Base-by-base conservation (phyloP, 352 stramenopile species). In the Aphanomyces stellatus region DNA sequence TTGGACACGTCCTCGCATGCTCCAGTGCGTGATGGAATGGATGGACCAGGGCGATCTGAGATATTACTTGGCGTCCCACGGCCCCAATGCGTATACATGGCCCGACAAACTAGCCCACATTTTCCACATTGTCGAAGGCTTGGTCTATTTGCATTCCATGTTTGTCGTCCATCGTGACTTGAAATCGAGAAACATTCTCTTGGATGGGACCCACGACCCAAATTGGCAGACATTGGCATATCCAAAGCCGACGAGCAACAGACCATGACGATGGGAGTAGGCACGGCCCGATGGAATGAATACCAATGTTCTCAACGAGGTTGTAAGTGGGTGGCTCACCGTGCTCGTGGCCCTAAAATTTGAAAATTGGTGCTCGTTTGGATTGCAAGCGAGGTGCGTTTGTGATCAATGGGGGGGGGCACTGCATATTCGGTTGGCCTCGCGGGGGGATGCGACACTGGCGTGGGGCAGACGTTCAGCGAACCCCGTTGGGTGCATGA, bases 71-170 rank as follows among this genome's bases (percentile, higher is more conserved):
- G 19, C 27, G 7, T 31, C 24, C 19, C 22, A 64, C 41, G 30
- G 30, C n/a, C 56, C 22, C 3, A 35, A 19, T 28, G 30, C 40
- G 17, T 64, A 35, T 35, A 33, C 31, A 19, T 64, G 56, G 56
- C 3, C 4, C 4, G 56, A 22, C 35, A 64, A 64, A 30, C 17
- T 64, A 8, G 13, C 22, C 6, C 41, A 25, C 41, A 53, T 64
- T 3, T 25, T 49, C 11, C 27, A 19, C 25, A 53, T 64, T 30
- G 56, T 49, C 2, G 10, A 28, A 3, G 56, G 25, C 11, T 30
- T 67, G 4, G 60, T 41, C n/a, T 67, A 59, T 25, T 19, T 67
- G 15, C 60, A 59, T 35, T 46, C 31, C 15, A 51, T 64, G 56
- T 22, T 51, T 24, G 51, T 64, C 35, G 41, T 66, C 31, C 55